Percentiles rank a stretch among this genome's conserved stretches.
These are phyloP conservation scores for Pseudoperonospora humuli DNA, from an alignment of 352 stramenopile genomes.

Conservation along the genomic window DNA sequence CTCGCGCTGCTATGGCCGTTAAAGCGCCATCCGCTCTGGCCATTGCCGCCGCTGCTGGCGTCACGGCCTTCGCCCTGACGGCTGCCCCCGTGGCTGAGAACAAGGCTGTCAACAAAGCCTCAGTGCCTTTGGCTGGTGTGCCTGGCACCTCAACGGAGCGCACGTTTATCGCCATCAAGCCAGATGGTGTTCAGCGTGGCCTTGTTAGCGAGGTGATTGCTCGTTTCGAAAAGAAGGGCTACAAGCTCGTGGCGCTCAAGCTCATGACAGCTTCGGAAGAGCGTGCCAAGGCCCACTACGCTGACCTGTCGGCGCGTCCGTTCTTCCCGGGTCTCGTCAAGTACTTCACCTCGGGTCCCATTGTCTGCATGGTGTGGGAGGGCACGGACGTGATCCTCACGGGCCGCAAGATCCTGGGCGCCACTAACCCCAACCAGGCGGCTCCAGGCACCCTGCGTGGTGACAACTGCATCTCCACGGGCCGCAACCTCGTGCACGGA, in stretches of 20 bases:
- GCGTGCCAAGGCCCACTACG: conserved; percentile 90
- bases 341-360: conserved; percentile 90
- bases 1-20: conserved; percentile 29
- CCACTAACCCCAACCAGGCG: conserved; percentile 92
- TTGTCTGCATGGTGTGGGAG: conserved; percentile 94
- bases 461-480: conserved; percentile 90
- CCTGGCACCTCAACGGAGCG: conserved; percentile 89
- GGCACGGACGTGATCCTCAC: conserved; percentile 92
- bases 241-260: conserved; percentile 93
- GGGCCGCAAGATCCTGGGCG: conserved; percentile 92
- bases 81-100: conserved; percentile 34
- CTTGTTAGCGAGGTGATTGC: conserved; percentile 92
- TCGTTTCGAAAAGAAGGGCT: conserved; percentile 94
- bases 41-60: conserved; percentile 32
- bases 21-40: conserved; percentile 26
- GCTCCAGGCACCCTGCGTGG: conserved; percentile 91
- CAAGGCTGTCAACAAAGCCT: conserved; percentile 29
- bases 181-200: conserved; percentile 90
- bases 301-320: conserved; percentile 86
- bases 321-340: conserved; percentile 90
- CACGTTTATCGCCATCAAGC: conserved; percentile 94
- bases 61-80: conserved; percentile 42
- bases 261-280: conserved; percentile 89
- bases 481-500: conserved; percentile 87
- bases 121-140: conserved; percentile 64